Base-by-base conservation (phyloP, 2,329 filamentous ascomycete genomes). In the Paecilomyces sp. region DNA sequence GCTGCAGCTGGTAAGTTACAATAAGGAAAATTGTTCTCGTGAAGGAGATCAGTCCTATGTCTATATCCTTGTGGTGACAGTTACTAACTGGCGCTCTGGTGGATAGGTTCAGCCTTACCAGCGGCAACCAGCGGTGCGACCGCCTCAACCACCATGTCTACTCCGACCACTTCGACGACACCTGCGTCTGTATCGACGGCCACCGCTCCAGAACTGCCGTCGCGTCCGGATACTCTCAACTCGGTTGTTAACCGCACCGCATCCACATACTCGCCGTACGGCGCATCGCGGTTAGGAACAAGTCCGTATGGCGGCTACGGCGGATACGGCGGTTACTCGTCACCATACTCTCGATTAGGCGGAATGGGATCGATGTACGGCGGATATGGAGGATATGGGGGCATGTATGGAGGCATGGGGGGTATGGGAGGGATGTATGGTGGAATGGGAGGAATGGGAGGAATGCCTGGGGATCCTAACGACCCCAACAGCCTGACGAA, bases 401-500 rank as follows among this genome's bases (percentile, higher is more conserved):
- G 77, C 47, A 79, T 79, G 76, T 77, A 77, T 58, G 77, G 80
- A 12, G 76, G 76, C 57, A 77, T 78, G 70, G 77, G 80, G 11
- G 76, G 76, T 57, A 77, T 47, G 41, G 41, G 41, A 18, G 74
- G 72, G 56, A 74, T 75, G 72, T 71, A 73, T 53, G 72, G 72
- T 47, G 74, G 55, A 25, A 57, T 57, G 55, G 55, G 55, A 31
- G 74, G 55, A 25, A 57, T 57, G 55, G 55, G 55, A 31, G 78
- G 80, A 63, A 83, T 83, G 74, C 75, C 76, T 15, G 80, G 78
- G 25, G 86, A 90, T 72, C 89, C 90, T 30, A 95, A 95, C 72
- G 91, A 96, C 73, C 90, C 91, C 30, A 91, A 94, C 74, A 97
- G 92, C 76, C 80, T 99, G 73, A 97, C 93, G n/a, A 90, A 95